Evolutionary conservation across 139 green algal genomes (phyloP).

Genomic region (Micractinium sp.): DNA sequence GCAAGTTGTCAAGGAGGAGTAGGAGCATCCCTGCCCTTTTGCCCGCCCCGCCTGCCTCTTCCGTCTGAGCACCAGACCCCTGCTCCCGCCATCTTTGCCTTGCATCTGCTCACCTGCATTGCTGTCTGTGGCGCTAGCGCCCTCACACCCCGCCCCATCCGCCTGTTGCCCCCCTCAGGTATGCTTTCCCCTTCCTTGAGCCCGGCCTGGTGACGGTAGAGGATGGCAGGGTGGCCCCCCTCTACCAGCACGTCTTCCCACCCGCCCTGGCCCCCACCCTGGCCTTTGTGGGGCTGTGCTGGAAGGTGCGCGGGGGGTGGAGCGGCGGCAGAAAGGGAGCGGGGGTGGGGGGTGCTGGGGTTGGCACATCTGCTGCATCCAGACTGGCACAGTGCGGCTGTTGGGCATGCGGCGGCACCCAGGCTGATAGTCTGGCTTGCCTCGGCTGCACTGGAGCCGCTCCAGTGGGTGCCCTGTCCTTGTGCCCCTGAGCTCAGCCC

Average conservation of each 20-base stretch:
- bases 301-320: constrained; percentile 40
- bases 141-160: background rate
- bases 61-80: background rate
- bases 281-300: constrained; percentile 78
- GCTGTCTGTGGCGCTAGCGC: background rate
- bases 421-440: no score
- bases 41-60: constrained; percentile 17
- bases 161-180: constrained; percentile 53
- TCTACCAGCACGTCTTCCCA: constrained; percentile 78
- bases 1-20: no score
- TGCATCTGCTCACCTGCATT: background rate
- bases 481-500: no score
- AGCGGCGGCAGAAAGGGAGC: no score
- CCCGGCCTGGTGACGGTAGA: constrained; percentile 37
- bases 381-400: no score
- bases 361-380: no score
- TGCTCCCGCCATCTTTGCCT: background rate
- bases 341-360: background rate
- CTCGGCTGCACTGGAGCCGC: background rate
- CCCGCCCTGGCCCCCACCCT: constrained; percentile 53
- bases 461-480: background rate
- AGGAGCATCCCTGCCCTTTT: background rate
- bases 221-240: constrained; percentile 62
- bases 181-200: constrained; percentile 71
- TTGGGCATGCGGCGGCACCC: no score